These are phyloP conservation scores for Cladobotryum protrusum DNA, from an alignment of 2,329 filamentous ascomycete species.

Conservation along the genomic window DNA sequence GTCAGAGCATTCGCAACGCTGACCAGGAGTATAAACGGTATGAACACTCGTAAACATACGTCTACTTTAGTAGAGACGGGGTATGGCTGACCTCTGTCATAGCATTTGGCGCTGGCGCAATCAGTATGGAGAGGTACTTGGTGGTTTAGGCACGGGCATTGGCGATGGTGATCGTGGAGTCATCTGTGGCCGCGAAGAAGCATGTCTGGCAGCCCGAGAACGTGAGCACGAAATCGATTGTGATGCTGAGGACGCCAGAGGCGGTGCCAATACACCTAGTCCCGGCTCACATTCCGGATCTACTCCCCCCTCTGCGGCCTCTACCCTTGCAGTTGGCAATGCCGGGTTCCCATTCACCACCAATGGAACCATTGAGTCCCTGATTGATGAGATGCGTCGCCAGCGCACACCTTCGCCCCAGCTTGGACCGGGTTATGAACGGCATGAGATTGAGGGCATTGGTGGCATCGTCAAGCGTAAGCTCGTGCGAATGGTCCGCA, in stretches of 20 bases:
- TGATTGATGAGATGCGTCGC: conserved; percentile 27
- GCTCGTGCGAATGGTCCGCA: conserved; percentile 71
- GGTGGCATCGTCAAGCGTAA: conserved; percentile 85
- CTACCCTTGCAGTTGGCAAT: conserved; percentile 12
- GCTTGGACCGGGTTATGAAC: conserved; percentile 66
- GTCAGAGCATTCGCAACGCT: conserved; percentile 58
- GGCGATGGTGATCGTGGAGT: conserved; percentile 85
- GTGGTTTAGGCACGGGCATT: conserved; percentile 76
- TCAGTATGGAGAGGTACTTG: conserved; percentile 74
- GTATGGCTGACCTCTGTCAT: conserved; percentile 3
- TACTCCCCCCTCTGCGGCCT: conserved; percentile 14
- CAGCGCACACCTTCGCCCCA: conserved; percentile 42
- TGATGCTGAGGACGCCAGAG: conserved; percentile 66
- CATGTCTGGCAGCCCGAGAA: conserved; percentile 69
- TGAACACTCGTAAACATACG: conserved; percentile 14
- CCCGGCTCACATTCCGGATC: conserved; percentile 12
- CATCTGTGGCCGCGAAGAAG: conserved; percentile 71
- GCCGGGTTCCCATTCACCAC: conserved; percentile 10
- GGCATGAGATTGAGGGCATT: conserved; percentile 87
- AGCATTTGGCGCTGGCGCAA: conserved; percentile 86
- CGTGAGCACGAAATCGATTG: conserved; percentile 82
- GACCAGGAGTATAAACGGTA: conserved; percentile 56
- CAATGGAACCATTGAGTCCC: conserved; percentile 17
- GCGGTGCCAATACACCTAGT: conserved; percentile 23
- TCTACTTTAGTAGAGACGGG: neutral